Conservation (phyloP, 768 basidiomycete genomes). For the Rhodosporidiobolus odoratus region DNA sequence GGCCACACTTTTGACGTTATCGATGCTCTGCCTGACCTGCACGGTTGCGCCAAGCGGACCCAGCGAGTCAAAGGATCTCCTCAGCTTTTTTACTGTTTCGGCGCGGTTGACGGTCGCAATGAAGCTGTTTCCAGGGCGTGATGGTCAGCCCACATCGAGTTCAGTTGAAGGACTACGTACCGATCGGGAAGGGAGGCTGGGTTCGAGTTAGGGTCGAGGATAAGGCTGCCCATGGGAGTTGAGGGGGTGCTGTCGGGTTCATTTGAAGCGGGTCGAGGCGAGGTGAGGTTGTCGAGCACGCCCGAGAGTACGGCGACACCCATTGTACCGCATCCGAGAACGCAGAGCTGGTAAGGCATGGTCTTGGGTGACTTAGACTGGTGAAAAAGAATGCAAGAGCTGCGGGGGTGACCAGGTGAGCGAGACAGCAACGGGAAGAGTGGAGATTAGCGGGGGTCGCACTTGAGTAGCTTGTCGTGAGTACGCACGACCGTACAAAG, state of each 20-base stretch:
- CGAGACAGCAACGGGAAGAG: not conserved
- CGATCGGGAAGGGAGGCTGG: conserved; percentile 42
- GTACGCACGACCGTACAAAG: no score
- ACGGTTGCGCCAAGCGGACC: conserved; percentile 62
- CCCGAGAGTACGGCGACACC: conserved; percentile 92
- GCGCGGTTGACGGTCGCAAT: conserved; percentile 79
- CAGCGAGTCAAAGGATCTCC: conserved; percentile 54
- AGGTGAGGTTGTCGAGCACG: conserved; percentile 73
- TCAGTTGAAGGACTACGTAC: not conserved
- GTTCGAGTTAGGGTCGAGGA: conserved; percentile 54
- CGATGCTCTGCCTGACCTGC: conserved; percentile 58
- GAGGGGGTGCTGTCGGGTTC: conserved; percentile 26
- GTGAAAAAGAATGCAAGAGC: not conserved
- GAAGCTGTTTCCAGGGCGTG: conserved; percentile 52
- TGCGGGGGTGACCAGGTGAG: not conserved
- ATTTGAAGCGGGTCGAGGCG: conserved; percentile 46
- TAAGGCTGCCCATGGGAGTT: conserved; percentile 34
- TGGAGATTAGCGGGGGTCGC: no score
- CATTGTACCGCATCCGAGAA: conserved; percentile 91
- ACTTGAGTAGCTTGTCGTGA: no score
- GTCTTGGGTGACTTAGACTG: no score
- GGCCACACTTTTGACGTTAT: conserved; percentile 67
- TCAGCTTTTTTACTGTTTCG: conserved; percentile 66
- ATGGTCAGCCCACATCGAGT: not conserved
- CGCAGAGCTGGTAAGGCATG: conserved; percentile 45